These are phyloP conservation scores for Monilinia polystroma DNA, from an alignment of 2,329 filamentous ascomycete species.

Conservation along the genomic window DNA sequence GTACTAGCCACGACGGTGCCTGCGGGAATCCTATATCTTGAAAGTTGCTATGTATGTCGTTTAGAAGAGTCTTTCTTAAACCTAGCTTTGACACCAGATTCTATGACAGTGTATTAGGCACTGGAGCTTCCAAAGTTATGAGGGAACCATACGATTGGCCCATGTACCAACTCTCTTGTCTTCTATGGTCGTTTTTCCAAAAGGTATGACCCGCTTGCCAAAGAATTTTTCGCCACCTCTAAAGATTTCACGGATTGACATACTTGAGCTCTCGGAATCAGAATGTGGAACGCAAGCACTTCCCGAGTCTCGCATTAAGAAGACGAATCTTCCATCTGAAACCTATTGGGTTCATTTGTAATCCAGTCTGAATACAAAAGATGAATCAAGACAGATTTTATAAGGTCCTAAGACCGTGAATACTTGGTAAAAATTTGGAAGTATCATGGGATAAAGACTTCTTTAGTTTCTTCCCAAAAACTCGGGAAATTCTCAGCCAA, in stretches of 20 bases:
- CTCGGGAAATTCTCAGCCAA: conserved; percentile 14
- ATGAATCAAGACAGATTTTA: neutral
- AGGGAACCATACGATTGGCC: neutral
- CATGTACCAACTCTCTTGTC: neutral
- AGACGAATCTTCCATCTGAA: neutral
- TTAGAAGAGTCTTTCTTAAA: conserved; percentile 6
- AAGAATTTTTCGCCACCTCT: neutral
- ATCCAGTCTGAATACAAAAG: neutral
- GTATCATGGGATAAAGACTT: conserved; percentile 13
- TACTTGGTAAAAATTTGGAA: conserved; percentile 16
- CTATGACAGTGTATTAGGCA: neutral
- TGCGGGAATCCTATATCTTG: neutral
- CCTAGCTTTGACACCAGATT: neutral
- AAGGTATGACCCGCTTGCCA: conserved; percentile 7
- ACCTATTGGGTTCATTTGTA: neutral
- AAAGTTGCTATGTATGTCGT: neutral
- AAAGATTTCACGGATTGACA: conserved; percentile 15
- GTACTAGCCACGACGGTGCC: neutral
- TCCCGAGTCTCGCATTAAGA: conserved; percentile 6
- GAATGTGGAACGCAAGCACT: neutral
- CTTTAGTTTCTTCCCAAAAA: conserved; percentile 10
- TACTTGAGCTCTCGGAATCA: conserved; percentile 3
- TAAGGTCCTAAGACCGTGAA: conserved; percentile 9
- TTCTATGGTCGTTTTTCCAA: neutral
- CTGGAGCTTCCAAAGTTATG: neutral